A percentile compares a stretch with the other conserved stretches of the same genome.
Conservation (phyloP, 2,329 filamentous ascomycete species). For the Colletotrichum chlorophyti region DNA sequence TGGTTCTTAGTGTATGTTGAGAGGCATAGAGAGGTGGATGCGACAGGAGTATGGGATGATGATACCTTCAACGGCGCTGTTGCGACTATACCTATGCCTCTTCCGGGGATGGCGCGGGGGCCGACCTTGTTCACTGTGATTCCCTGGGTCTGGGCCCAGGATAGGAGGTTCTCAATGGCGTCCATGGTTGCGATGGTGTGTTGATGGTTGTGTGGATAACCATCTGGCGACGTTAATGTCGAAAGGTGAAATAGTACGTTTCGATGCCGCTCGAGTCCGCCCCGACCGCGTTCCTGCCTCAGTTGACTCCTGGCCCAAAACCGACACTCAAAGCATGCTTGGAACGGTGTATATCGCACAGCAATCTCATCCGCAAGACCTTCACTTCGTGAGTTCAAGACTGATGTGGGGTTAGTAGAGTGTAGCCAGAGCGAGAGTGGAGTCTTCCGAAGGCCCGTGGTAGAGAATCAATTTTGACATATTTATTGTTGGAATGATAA, state of each 20-base stretch:
- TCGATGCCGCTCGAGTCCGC: neutral
- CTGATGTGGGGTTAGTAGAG: neutral
- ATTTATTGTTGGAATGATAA: no score
- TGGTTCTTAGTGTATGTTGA: conserved; percentile 5
- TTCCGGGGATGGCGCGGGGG: conserved; percentile 71
- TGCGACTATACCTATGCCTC: conserved; percentile 81
- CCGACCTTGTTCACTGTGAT: conserved; percentile 72
- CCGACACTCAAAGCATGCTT: no score
- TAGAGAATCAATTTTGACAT: neutral
- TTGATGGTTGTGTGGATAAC: neutral
- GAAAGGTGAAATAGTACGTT: no score
- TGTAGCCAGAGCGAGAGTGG: no score
- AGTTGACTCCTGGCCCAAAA: no score
- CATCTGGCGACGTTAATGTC: no score
- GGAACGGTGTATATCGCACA: no score
- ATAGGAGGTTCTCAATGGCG: conserved; percentile 59
- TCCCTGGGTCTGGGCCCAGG: conserved; percentile 72
- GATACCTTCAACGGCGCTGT: conserved; percentile 69
- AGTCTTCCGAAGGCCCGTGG: neutral
- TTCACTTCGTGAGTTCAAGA: neutral
- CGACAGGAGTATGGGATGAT: neutral
- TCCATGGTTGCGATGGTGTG: conserved; percentile 14
- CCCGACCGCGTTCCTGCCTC: no score
- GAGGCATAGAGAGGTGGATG: neutral
- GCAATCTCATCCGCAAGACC: neutral